Evolutionary conservation across 2,329 filamentous ascomycete species (phyloP).

Genomic region (Fonsecaea erecta): DNA sequence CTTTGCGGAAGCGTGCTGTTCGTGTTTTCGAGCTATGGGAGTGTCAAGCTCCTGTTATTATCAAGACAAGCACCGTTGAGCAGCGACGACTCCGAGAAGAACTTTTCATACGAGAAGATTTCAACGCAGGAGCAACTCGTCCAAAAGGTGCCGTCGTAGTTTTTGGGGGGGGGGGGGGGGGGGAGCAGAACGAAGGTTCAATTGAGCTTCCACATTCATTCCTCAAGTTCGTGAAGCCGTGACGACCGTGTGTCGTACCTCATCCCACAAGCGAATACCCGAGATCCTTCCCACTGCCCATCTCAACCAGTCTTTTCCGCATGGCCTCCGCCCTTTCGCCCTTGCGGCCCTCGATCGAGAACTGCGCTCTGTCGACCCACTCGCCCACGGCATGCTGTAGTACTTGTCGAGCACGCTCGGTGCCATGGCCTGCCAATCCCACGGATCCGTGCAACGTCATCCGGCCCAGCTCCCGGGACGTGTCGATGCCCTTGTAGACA

Average conservation of each 20-base stretch:
- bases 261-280: conserved; percentile 51
- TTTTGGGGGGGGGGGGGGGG: neutral
- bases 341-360: conserved; percentile 42
- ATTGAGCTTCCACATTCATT: neutral
- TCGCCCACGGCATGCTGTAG: conserved; percentile 53
- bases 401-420: conserved; percentile 50
- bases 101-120: conserved; percentile 10
- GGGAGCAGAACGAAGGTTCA: neutral
- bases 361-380: conserved; percentile 50
- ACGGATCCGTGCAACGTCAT: conserved; percentile 52
- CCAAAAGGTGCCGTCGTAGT: neutral
- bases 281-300: conserved; percentile 52
- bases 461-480: conserved; percentile 45
- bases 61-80: neutral
- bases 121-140: neutral
- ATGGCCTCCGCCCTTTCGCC: conserved; percentile 49
- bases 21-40: neutral
- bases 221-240: neutral
- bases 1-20: neutral
- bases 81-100: neutral
- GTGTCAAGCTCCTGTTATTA: neutral
- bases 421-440: conserved; percentile 46
- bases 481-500: conserved; percentile 47
- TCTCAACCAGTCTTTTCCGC: conserved; percentile 51
- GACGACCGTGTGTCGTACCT: neutral